These are phyloP conservation scores for Aspergillus mulundensis DNA, from an alignment of 495 filamentous ascomycete genomes.

Conservation along the genomic window DNA sequence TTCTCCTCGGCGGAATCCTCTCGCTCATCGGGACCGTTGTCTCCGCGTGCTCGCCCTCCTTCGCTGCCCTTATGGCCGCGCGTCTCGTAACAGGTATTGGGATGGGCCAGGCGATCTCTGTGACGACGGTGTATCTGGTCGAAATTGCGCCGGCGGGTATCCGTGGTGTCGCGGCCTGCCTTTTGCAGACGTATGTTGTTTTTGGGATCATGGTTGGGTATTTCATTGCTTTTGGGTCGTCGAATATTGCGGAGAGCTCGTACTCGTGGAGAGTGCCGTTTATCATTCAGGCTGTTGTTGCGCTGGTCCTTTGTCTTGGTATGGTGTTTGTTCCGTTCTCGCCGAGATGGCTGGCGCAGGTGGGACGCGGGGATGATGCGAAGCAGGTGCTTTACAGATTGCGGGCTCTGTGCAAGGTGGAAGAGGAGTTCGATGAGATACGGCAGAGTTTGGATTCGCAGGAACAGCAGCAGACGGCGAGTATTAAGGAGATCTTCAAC, in stretches of 20 bases:
- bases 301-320: background rate
- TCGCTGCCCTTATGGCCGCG: conserved; percentile 12
- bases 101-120: conserved; percentile 15
- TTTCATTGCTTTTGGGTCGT: conserved; percentile 10
- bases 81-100: conserved; percentile 12
- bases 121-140: conserved; percentile 15
- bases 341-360: conserved; percentile 9
- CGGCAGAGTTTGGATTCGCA: conserved; percentile 7
- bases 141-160: conserved; percentile 9
- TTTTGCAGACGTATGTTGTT: conserved; percentile 9
- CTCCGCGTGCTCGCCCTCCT: conserved; percentile 6
- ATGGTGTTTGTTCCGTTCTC: conserved; percentile 12
- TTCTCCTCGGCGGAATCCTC: conserved; percentile 6
- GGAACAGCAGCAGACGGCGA: conserved; percentile 3
- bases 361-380: conserved; percentile 1
- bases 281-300: conserved; percentile 5
- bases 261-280: conserved; percentile 8
- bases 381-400: background rate
- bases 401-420: background rate
- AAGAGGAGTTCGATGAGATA: too few relatives aligned
- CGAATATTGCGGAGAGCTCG: background rate
- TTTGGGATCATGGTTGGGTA: conserved; percentile 10
- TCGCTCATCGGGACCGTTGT: conserved; percentile 9
- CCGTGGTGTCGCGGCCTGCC: conserved; percentile 10
- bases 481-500: conserved; percentile 14